Evolutionary conservation across 2,329 filamentous ascomycete genomes (phyloP), one percentile per base, ranked within the genome.

Genomic region (Rosellinia necatrix): DNA sequence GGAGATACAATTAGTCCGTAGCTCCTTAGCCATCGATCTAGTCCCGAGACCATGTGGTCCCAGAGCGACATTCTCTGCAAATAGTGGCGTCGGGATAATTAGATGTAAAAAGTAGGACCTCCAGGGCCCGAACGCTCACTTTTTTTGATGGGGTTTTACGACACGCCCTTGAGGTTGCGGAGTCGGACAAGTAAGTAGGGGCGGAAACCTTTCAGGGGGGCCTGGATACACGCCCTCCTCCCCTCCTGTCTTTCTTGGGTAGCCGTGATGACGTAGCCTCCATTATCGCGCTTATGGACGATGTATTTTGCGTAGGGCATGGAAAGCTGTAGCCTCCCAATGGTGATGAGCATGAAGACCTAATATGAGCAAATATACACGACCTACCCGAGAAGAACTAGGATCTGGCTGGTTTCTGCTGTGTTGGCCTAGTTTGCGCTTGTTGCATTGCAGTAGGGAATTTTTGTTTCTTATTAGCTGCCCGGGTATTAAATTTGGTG

Each of bases 301-400:
- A 35, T 17, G 58, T 53, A 56, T 60, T 60, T 44, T 15, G 41
- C 19, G 25, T 29, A 51, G 42, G 17, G 34, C 41, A 61, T 56
- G 56, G 58, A 51, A 62, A 58, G 27, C 47, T 55, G 37, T 21
- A 35, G 40, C 60, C 57, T 61, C 59, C 58, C 49, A 58, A 40
- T n/a, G n/a, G 30, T 10, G n/a, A 40, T 4, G 30, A 51, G 34
- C n/a, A 35, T 29, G 24, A 27, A 25, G 48, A 34, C 44, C 34
- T 12, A 7, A 43, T 27, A 19, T 30, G 48, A 50, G 22, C 15
- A 43, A 35, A 22, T 35, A 35, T 41, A 15, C 21, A 46, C 21
- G 17, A 17, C 21, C 17, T 41, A 24, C 38, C 53, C 15, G 19
- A 58, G 12, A 40, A 27, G 32, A 46, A 43, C 29, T 22, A 27